Evolutionary conservation across 768 basidiomycete species (phyloP), one percentile per base, ranked within the genome.

Genomic region (Grammothele lineata): DNA sequence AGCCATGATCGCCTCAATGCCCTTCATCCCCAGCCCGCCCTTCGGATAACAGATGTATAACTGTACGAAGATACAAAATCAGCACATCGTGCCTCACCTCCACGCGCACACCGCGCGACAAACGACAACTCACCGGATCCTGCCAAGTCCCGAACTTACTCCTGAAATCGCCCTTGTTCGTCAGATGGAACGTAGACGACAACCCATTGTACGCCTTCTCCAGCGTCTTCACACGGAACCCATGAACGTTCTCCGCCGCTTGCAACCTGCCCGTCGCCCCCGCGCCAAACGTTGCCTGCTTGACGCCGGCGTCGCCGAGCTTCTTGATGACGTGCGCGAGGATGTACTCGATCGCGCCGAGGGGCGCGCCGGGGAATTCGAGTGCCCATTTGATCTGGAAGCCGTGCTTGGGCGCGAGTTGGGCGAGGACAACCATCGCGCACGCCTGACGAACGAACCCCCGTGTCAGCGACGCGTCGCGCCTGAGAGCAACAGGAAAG

Each of bases 311-410:
- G 24, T 68, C 65, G 12, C 64, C 61, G 26, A 71, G 54, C 45
- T 68, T 60, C 43, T 62, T 60, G 51, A 74, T 66, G 18, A 71
- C 72, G 41, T 62, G 50, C 32, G 61, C 52, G 37, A 72, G 57
- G 50, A 71, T 65, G 45, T 70, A 63, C 60, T 64, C 64, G 55
- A 69, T 70, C 9, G 69, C 64, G 24, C 72, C 73, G 18, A 62
- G 55, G 17, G 71, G 69, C 4, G 73, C 68, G 11, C 57, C 62
- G 12, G 73, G 72, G 63, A 73, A 73, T 44, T 70, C 68, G 37
- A 72, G 61, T 12, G 70, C 65, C 70, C 70, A 73, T 50, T 74
- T 74, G 58, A 73, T 67, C 57, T 74, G 73, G 57, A 65, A 66
- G 32, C 71, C 72, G 48, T 71, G 64, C 36, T 59, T 50, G 5